These are phyloP conservation scores for Blastobotrys malaysiensis DNA, from an alignment of 1,139 yeast species.

Conservation along the genomic window DNA sequence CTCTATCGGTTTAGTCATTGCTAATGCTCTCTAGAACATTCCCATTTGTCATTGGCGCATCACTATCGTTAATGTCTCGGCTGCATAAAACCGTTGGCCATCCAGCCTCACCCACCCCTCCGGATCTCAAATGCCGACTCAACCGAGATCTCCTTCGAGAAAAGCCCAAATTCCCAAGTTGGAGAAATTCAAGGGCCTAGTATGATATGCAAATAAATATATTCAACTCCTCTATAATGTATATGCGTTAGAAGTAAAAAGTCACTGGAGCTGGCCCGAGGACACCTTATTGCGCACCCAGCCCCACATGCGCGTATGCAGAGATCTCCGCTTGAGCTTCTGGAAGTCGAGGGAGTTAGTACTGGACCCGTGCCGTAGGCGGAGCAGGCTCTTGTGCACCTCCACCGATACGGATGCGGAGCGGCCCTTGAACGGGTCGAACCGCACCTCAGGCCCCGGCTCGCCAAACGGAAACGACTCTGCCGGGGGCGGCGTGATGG, in stretches of 20 bases:
- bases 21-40: background rate
- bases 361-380: constrained; percentile 8
- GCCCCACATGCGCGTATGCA: constrained; percentile 21
- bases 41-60: background rate
- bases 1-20: background rate
- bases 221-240: background rate
- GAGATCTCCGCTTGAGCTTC: constrained; percentile 6
- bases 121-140: too few relatives aligned
- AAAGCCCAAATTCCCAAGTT: too few relatives aligned
- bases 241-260: background rate
- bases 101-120: background rate
- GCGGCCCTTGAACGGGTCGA: background rate
- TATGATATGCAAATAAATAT: background rate
- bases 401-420: background rate
- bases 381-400: constrained; percentile 8
- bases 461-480: constrained; percentile 23
- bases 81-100: background rate
- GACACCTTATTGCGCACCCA: constrained; percentile 20
- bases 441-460: constrained; percentile 28
- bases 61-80: background rate
- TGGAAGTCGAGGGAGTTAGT: constrained; percentile 3
- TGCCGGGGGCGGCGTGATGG: constrained; percentile 3
- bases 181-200: too few relatives aligned
- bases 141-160: too few relatives aligned
- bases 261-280: background rate